Evolutionary conservation across 2,329 filamentous ascomycete genomes (phyloP).

Genomic region (Corynespora cassiicola): DNA sequence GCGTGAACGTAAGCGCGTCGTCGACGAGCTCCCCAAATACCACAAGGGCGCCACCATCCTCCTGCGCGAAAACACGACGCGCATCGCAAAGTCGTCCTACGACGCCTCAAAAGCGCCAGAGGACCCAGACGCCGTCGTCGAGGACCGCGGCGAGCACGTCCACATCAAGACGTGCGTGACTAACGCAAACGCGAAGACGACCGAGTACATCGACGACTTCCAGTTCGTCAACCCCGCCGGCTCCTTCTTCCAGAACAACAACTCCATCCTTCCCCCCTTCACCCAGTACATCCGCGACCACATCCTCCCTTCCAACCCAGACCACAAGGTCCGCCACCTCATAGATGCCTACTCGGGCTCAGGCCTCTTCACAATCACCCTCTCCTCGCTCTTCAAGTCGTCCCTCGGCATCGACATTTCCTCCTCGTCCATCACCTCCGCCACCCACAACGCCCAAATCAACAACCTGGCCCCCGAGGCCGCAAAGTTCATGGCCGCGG

Average conservation of each 20-base stretch:
- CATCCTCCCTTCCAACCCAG: constrained; percentile 63
- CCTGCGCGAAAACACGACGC: constrained; percentile 81
- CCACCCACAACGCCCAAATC: constrained; percentile 76
- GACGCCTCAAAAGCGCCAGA: constrained; percentile 25
- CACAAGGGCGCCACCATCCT: constrained; percentile 85
- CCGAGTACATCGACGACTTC: constrained; percentile 86
- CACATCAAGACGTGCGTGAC: constrained; percentile 91
- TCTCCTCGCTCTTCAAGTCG: constrained; percentile 79
- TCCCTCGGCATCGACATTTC: constrained; percentile 93
- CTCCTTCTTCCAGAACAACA: constrained; percentile 99
- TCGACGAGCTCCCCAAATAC: constrained; percentile 73
- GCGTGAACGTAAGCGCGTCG: constrained; percentile 78
- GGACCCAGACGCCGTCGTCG: constrained; percentile 53
- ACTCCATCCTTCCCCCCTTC: constrained; percentile 89
- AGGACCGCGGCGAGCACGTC: constrained; percentile 66
- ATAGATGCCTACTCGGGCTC: constrained; percentile 98
- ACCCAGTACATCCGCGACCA: constrained; percentile 85
- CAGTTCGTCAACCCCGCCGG: constrained; percentile 90
- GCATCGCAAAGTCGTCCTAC: constrained; percentile 60
- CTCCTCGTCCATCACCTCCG: constrained; percentile 76
- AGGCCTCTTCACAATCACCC: constrained; percentile 94
- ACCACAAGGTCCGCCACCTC: constrained; percentile 73
- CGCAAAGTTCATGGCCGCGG: constrained; percentile 86
- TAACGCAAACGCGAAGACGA: constrained; percentile 79
- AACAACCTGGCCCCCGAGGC: constrained; percentile 74